These are phyloP conservation scores for Neoascochyta sp. DNA, from an alignment of 2,329 filamentous ascomycete species.

Conservation along the genomic window DNA sequence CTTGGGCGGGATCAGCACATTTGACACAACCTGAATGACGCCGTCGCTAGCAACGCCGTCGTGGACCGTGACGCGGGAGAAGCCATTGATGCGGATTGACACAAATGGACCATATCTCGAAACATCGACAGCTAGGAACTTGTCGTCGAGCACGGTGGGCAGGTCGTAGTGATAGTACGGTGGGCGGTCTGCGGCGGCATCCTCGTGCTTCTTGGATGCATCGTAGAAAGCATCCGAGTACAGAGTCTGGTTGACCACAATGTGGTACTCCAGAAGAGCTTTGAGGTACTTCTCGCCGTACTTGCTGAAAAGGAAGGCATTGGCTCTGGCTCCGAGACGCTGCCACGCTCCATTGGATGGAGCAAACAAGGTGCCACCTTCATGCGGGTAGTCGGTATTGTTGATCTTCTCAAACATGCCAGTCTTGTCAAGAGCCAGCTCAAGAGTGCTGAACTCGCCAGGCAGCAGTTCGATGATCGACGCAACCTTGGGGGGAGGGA, in stretches of 20 bases:
- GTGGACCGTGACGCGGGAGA: conserved; percentile 59
- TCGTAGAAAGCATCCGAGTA: conserved; percentile 82
- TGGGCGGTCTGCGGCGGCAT: conserved; percentile 19
- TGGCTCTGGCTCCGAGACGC: conserved; percentile 66
- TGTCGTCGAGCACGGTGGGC: conserved; percentile 65
- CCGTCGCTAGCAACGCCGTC: conserved; percentile 75
- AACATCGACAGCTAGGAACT: conserved; percentile 68
- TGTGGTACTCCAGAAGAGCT: conserved; percentile 74
- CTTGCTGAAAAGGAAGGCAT: conserved; percentile 80
- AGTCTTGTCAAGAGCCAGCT: conserved; percentile 70
- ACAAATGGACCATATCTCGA: conserved; percentile 64
- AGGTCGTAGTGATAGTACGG: conserved; percentile 64
- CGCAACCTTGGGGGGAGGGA: conserved; percentile 66
- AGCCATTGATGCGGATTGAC: conserved; percentile 71
- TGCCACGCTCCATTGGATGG: conserved; percentile 78
- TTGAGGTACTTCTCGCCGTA: conserved; percentile 71
- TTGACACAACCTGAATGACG: conserved; percentile 72
- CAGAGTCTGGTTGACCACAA: conserved; percentile 68
- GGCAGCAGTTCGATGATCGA: conserved; percentile 65
- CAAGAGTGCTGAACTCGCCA: conserved; percentile 71
- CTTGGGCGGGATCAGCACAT: conserved; percentile 73
- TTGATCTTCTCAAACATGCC: conserved; percentile 61
- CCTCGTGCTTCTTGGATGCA: conserved; percentile 33
- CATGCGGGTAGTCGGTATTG: conserved; percentile 46
- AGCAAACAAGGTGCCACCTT: conserved; percentile 74